These are phyloP conservation scores for Senna tora DNA, from an alignment of 306 rosid species.

Conservation along the genomic window DNA sequence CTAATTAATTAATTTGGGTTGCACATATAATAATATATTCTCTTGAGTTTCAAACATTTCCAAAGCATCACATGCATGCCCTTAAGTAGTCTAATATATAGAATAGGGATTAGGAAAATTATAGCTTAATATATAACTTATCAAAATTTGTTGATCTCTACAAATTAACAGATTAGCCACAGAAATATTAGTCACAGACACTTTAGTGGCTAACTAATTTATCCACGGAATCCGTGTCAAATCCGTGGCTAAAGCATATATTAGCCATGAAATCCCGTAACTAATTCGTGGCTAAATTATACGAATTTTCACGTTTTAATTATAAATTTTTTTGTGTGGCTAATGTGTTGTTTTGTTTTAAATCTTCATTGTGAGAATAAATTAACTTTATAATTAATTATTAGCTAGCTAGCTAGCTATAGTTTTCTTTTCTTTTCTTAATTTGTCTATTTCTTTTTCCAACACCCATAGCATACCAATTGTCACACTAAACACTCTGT, in stretches of 20 bases:
- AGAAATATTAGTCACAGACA: too few species aligned
- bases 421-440: slow-evolving; percentile 12
- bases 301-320: too few species aligned
- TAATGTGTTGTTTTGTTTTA: too few species aligned
- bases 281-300: too few species aligned
- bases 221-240: too few species aligned
- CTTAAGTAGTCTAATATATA: slow-evolving; percentile 35
- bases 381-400: background rate
- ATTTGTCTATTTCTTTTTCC: background rate
- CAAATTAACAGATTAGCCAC: too few species aligned
- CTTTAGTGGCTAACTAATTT: too few species aligned
- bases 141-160: slow-evolving; percentile 21
- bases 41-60: background rate
- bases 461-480: background rate
- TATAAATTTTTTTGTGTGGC: too few species aligned
- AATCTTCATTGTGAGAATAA: slow-evolving; percentile 6
- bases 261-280: too few species aligned
- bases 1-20: too few species aligned
- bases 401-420: slow-evolving; percentile 26
- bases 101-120: slow-evolving; percentile 26
- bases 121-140: slow-evolving; percentile 17
- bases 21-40: too few species aligned
- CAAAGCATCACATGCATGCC: slow-evolving; percentile 32
- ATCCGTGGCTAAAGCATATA: too few species aligned
- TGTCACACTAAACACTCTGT: background rate